phyloP scores from a whole-genome alignment of 257 asterid genomes.

The Penstemon newberryi region DNA sequence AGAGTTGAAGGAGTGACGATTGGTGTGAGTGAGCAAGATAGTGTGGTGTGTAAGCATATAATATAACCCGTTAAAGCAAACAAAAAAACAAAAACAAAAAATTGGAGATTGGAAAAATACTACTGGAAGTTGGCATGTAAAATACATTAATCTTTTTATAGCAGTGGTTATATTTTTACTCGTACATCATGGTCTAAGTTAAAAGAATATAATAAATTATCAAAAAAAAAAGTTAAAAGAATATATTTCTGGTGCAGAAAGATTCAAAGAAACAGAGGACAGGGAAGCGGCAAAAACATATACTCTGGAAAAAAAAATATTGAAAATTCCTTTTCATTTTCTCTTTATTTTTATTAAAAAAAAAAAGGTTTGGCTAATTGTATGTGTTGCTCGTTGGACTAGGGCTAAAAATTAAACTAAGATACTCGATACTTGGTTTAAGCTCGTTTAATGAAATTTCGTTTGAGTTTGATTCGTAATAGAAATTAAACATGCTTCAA shows the following conservation, averaged over 20 bases:
- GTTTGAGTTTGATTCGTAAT: too few species aligned
- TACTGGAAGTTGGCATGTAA: too few species aligned
- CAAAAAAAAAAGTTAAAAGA: constrained; percentile 13
- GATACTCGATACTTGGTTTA: too few species aligned
- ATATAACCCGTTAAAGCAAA: constrained; percentile 17
- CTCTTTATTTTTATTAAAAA: neutral
- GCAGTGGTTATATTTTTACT: neutral
- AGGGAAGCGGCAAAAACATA: constrained; percentile 24
- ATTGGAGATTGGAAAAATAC: constrained; percentile 16
- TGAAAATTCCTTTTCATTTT: neutral
- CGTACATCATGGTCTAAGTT: constrained; percentile 15
- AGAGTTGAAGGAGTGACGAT: constrained; percentile 1
- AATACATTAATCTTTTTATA: neutral
- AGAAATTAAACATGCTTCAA: too few species aligned
- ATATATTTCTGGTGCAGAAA: constrained; percentile 23
- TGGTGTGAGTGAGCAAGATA: constrained; percentile 36
- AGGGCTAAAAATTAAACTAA: too few species aligned
- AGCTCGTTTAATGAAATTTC: too few species aligned
- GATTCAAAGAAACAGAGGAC: constrained; percentile 20
- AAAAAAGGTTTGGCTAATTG: too few species aligned
- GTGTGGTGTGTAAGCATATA: constrained; percentile 44
- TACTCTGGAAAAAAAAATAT: neutral
- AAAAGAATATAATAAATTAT: constrained; percentile 21
- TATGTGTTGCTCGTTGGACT: too few species aligned
- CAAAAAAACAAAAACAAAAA: constrained; percentile 30